phyloP scores from a whole-genome alignment of 306 rosid species.

The Vigna reflexopilosa region DNA sequence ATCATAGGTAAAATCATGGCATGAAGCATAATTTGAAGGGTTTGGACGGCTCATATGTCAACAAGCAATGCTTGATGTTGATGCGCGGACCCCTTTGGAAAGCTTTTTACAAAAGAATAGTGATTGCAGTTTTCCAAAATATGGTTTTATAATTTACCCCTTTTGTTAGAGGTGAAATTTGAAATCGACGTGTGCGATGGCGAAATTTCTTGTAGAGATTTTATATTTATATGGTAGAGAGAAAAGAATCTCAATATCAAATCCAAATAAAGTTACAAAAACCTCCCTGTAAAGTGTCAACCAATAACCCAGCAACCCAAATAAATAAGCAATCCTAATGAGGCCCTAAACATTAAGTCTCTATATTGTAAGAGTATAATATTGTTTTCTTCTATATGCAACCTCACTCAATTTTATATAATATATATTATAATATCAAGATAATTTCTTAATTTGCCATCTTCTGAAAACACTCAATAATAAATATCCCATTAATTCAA shows the following conservation, averaged over 20 bases:
- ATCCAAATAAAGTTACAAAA: background rate
- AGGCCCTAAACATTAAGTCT: too few relatives aligned
- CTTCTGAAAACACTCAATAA: too few relatives aligned
- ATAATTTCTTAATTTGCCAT: too few relatives aligned
- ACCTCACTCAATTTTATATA: too few relatives aligned
- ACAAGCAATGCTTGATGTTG: conserved; percentile 16
- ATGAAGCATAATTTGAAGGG: conserved; percentile 18
- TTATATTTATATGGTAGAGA: background rate
- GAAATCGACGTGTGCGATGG: conserved; percentile 15
- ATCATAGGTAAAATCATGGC: conserved; percentile 20
- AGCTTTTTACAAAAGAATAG: background rate
- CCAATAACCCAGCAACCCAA: background rate
- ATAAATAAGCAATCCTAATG: background rate
- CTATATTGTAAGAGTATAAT: too few relatives aligned
- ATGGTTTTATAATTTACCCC: background rate
- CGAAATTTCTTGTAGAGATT: background rate
- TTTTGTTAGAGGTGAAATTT: conserved; percentile 9
- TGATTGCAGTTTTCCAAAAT: background rate
- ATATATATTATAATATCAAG: too few relatives aligned
- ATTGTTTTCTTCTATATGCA: too few relatives aligned
- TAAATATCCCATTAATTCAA: too few relatives aligned
- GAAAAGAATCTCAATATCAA: conserved; percentile 16
- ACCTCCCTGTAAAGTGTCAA: background rate
- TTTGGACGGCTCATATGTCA: conserved; percentile 18
- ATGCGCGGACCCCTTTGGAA: background rate